Evolutionary conservation across 108 stramenopile genomes (phyloP).

Genomic region (Pseudonitzschia multiseries): DNA sequence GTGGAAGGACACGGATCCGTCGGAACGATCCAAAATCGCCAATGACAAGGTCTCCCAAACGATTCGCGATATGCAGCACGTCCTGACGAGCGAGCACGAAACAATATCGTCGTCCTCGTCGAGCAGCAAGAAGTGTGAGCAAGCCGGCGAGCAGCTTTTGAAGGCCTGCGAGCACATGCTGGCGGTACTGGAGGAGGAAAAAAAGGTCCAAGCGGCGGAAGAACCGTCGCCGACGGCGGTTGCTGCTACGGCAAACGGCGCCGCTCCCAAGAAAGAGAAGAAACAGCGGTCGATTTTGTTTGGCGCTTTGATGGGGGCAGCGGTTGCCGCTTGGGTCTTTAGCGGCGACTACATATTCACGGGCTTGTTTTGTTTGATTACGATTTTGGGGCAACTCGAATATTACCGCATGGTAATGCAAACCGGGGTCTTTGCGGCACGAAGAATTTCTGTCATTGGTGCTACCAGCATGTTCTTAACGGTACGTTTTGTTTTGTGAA

Average conservation of each 20-base stretch:
- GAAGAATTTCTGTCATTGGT: constrained; percentile 85
- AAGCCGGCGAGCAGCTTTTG: constrained; percentile 19
- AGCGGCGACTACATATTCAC: constrained; percentile 92
- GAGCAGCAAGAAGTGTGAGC: not conserved
- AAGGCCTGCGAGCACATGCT: constrained; percentile 41
- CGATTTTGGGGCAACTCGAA: constrained; percentile 87
- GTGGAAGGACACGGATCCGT: constrained; percentile 56
- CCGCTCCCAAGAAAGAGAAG: constrained; percentile 22
- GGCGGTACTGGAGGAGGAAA: constrained; percentile 6
- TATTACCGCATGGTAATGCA: constrained; percentile 97
- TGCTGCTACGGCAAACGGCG: not conserved
- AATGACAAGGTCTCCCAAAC: constrained; percentile 43
- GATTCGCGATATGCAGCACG: constrained; percentile 41
- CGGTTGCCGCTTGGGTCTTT: constrained; percentile 91
- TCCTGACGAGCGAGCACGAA: constrained; percentile 22
- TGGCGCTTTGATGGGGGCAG: constrained; percentile 83
- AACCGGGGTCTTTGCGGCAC: constrained; percentile 89
- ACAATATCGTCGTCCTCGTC: constrained; percentile 1
- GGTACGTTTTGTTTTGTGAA: constrained; percentile 29
- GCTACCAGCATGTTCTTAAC: constrained; percentile 87
- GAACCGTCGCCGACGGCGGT: not conserved
- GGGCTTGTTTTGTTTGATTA: constrained; percentile 85
- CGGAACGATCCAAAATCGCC: constrained; percentile 40
- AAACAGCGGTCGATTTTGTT: constrained; percentile 69
- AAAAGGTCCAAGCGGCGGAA: not conserved